phyloP scores from a whole-genome alignment of 192 early-diverging fungal species.

The Coemansia furcata region DNA sequence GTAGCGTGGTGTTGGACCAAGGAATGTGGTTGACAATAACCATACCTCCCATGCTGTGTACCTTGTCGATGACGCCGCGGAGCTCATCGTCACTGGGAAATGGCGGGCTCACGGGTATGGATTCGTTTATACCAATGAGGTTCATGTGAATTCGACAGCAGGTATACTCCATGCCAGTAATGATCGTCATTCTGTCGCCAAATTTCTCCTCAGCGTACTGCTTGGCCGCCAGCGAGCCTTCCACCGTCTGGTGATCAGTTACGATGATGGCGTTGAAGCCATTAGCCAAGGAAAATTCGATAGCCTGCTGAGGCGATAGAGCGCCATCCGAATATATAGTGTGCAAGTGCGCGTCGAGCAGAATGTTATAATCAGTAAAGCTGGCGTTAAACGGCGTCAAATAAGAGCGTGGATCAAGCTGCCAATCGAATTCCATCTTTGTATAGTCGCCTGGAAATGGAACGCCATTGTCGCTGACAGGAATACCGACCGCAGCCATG shows the following conservation, averaged over 20 bases:
- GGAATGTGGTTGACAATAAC: constrained; percentile 78
- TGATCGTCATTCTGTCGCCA: constrained; percentile 55
- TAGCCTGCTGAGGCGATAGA: constrained; percentile 55
- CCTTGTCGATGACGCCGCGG: constrained; percentile 54
- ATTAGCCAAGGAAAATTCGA: constrained; percentile 66
- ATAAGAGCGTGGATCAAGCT: constrained; percentile 12
- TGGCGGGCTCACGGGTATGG: constrained; percentile 45
- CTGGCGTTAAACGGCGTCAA: constrained; percentile 22
- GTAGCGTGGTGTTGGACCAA: constrained; percentile 66
- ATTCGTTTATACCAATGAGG: constrained; percentile 61
- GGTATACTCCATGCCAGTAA: constrained; percentile 69
- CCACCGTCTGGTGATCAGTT: constrained; percentile 67
- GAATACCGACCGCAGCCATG: constrained; percentile 39
- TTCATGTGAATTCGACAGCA: constrained; percentile 73
- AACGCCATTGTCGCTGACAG: constrained; percentile 41
- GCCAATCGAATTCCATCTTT: constrained; percentile 31
- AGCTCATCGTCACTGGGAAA: constrained; percentile 64
- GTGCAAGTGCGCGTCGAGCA: constrained; percentile 67
- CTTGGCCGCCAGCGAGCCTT: constrained; percentile 60
- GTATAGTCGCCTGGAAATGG: constrained; percentile 31
- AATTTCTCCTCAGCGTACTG: constrained; percentile 55
- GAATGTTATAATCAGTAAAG: constrained; percentile 49
- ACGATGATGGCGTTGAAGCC: constrained; percentile 70
- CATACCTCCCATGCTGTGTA: constrained; percentile 65
- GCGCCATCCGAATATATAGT: constrained; percentile 60